Conservation (phyloP, 2,329 filamentous ascomycete genomes). For the Ascocoryne sarcoides region DNA sequence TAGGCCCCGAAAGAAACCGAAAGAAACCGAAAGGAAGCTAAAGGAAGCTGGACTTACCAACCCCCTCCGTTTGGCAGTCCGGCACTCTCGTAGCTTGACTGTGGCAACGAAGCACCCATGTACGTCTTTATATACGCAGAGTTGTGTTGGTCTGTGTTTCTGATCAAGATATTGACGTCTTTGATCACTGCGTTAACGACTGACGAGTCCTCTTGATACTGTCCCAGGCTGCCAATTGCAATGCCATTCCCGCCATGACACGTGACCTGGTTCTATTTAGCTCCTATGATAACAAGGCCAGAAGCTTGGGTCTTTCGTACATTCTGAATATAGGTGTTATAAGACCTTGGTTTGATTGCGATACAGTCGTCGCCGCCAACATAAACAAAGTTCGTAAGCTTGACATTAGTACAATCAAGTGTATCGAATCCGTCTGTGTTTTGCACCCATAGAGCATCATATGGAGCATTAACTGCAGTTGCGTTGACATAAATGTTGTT, state of each 20-base stretch:
- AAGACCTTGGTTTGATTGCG: conserved; percentile 47
- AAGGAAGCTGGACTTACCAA: conserved; percentile 27
- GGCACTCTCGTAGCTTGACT: conserved; percentile 40
- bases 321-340: conserved; percentile 40
- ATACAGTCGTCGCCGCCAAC: conserved; percentile 50
- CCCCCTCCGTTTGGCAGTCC: conserved; percentile 41
- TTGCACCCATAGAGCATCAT: conserved; percentile 46
- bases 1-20: too few relatives aligned
- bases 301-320: conserved; percentile 18
- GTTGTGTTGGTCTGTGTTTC: conserved; percentile 40
- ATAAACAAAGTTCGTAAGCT: conserved; percentile 41
- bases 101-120: conserved; percentile 39
- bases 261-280: conserved; percentile 24
- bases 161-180: conserved; percentile 36
- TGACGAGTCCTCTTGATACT: conserved; percentile 45
- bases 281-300: not conserved
- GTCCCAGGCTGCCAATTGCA: conserved; percentile 45
- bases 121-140: conserved; percentile 49
- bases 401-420: conserved; percentile 43
- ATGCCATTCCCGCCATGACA: conserved; percentile 47
- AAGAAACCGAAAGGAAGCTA: too few relatives aligned
- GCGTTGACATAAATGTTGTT: conserved; percentile 43
- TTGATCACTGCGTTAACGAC: conserved; percentile 41
- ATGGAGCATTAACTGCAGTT: conserved; percentile 40
- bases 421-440: conserved; percentile 51